A percentile compares a stretch with the other conserved stretches of the same genome.
Evolutionary conservation across 2,329 filamentous ascomycete species (phyloP).

Genomic region (Helotiales sp.): DNA sequence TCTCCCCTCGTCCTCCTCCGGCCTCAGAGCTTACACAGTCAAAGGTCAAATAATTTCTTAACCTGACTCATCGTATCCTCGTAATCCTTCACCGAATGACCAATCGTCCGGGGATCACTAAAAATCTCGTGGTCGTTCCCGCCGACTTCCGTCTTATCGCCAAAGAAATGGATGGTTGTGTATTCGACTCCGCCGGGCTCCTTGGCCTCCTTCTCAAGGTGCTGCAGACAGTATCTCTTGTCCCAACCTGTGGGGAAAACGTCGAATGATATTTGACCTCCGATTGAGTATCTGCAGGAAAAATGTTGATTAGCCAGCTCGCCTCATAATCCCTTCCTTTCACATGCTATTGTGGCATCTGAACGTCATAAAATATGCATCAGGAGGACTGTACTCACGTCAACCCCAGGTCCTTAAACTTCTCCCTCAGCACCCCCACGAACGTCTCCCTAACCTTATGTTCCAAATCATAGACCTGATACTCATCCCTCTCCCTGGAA

Average conservation of each 20-base stretch:
- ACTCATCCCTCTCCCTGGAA: conserved; percentile 79
- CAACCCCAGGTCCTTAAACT: conserved; percentile 82
- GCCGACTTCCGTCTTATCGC: conserved; percentile 89
- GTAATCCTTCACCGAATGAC: conserved; percentile 81
- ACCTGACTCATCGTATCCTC: conserved; percentile 82
- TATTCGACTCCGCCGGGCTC: conserved; percentile 74
- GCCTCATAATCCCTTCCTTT: neutral
- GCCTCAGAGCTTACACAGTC: conserved; percentile 25
- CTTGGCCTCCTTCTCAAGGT: conserved; percentile 81
- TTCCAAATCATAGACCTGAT: conserved; percentile 78
- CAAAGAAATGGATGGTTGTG: conserved; percentile 95
- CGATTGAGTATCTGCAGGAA: conserved; percentile 78
- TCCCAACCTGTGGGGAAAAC: conserved; percentile 98
- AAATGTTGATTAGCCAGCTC: neutral
- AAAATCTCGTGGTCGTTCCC: conserved; percentile 98
- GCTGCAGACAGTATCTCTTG: conserved; percentile 94
- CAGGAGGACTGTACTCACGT: conserved; percentile 67
- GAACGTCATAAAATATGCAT: conserved; percentile 20
- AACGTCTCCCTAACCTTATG: conserved; percentile 78
- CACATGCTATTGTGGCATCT: too few species aligned
- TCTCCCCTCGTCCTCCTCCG: neutral
- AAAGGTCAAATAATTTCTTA: conserved; percentile 79
- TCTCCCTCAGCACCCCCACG: conserved; percentile 75
- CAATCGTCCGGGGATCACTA: conserved; percentile 77
- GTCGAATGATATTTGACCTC: conserved; percentile 97